Percentiles rank a stretch among this genome's conserved stretches.
Conservation (phyloP, 2,329 filamentous ascomycete genomes). For the Immersiporthe knoxdaviesiana region DNA sequence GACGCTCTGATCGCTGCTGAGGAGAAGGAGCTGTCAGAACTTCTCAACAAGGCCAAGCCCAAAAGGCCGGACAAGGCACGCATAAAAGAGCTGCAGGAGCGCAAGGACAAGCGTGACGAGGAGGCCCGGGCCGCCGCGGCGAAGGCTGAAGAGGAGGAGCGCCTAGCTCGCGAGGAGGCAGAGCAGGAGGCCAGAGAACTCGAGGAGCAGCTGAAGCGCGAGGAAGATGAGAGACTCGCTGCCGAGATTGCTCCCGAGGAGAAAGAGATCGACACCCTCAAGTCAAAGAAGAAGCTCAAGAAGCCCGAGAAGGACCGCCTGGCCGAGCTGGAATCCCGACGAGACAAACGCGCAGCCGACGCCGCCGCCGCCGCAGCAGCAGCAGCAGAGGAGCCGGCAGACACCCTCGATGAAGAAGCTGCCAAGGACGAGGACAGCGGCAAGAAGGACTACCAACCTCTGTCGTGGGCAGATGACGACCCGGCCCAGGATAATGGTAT, state of each 20-base stretch:
- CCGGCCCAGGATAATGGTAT: slow-evolving; percentile 8
- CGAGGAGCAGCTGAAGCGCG: slow-evolving; percentile 19
- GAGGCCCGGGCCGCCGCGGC: slow-evolving; percentile 20
- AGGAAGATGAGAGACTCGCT: slow-evolving; percentile 14
- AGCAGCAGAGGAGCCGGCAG: slow-evolving; percentile 13
- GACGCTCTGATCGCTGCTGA: slow-evolving; percentile 24
- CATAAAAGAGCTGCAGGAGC: slow-evolving; percentile 26
- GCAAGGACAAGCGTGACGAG: slow-evolving; percentile 24
- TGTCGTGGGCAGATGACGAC: slow-evolving; percentile 28
- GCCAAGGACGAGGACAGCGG: slow-evolving; percentile 24
- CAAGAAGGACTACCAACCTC: background rate
- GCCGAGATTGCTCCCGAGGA: slow-evolving; percentile 27
- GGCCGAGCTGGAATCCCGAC: slow-evolving; percentile 24
- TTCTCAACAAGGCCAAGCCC: slow-evolving; percentile 16
- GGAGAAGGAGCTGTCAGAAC: slow-evolving; percentile 25
- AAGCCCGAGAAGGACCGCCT: slow-evolving; percentile 24
- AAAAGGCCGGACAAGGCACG: slow-evolving; percentile 23
- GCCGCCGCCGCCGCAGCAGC: slow-evolving; percentile 5
- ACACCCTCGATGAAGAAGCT: slow-evolving; percentile 36
- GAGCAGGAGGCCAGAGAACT: slow-evolving; percentile 24
- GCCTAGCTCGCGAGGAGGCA: slow-evolving; percentile 19
- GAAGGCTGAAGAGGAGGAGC: slow-evolving; percentile 19
- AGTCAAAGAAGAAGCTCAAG: slow-evolving; percentile 26
- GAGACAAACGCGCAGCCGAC: slow-evolving; percentile 21
- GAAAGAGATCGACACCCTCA: slow-evolving; percentile 23